Evolutionary conservation across 2,329 filamentous ascomycete species (phyloP).

Genomic region (Paracoccidioides brasiliensis): DNA sequence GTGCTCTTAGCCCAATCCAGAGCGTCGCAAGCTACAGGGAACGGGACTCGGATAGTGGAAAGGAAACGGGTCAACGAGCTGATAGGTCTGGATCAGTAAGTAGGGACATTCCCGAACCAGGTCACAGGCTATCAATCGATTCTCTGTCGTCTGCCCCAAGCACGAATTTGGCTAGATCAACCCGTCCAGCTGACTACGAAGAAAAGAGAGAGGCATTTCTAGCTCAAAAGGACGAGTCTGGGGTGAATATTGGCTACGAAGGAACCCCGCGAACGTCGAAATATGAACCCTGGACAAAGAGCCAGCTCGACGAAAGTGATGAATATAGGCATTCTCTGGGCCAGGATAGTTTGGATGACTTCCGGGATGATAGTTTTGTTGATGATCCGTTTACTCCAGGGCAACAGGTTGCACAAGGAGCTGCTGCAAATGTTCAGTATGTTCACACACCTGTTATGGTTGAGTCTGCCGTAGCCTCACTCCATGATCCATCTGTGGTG

Average conservation of each 20-base stretch:
- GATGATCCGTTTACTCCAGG: slow-evolving; percentile 46
- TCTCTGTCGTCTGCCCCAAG: slow-evolving; percentile 46
- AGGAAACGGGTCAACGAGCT: slow-evolving; percentile 42
- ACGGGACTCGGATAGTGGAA: slow-evolving; percentile 49
- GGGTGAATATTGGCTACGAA: slow-evolving; percentile 28
- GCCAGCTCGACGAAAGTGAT: slow-evolving; percentile 16
- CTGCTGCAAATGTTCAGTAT: slow-evolving; percentile 61
- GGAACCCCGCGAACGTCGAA: slow-evolving; percentile 18
- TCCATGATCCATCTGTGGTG: slow-evolving; percentile 71
- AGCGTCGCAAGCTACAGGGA: slow-evolving; percentile 81
- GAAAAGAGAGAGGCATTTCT: slow-evolving; percentile 39
- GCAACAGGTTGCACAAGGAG: slow-evolving; percentile 57
- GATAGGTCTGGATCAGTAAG: slow-evolving; percentile 46
- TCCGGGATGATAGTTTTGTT: slow-evolving; percentile 41
- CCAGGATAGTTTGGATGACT: slow-evolving; percentile 28
- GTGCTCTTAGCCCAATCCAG: slow-evolving; percentile 75
- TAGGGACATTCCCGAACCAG: slow-evolving; percentile 28
- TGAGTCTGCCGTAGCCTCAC: slow-evolving; percentile 80
- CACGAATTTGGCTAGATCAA: slow-evolving; percentile 43
- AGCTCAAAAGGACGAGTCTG: slow-evolving; percentile 26
- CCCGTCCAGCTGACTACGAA: slow-evolving; percentile 40
- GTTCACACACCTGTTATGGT: slow-evolving; percentile 60
- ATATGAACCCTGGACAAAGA: slow-evolving; percentile 12
- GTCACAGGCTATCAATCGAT: slow-evolving; percentile 41
- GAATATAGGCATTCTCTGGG: slow-evolving; percentile 9